Evolutionary conservation across 1,139 yeast genomes (phyloP).

Genomic region (Kodamaea arcana): DNA sequence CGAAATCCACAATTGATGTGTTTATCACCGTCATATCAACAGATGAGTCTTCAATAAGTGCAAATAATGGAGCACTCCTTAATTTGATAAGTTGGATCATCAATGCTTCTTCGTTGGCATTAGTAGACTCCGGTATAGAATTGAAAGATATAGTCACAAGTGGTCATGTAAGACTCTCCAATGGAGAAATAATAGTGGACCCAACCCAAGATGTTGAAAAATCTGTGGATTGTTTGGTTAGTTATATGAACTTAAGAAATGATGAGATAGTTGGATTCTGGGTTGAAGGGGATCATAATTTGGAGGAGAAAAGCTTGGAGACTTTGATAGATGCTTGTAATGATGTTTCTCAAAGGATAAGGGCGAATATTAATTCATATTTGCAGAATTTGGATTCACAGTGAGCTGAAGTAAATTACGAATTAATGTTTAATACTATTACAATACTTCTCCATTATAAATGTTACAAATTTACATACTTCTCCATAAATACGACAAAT

Average conservation of each 20-base stretch:
- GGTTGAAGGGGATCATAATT: conserved; percentile 38
- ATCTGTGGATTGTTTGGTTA: conserved; percentile 39
- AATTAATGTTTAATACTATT: too few relatives aligned
- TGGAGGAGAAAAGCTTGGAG: conserved; percentile 26
- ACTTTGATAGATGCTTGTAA: conserved; percentile 38
- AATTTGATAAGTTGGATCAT: conserved; percentile 43
- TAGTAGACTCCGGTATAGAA: conserved; percentile 82
- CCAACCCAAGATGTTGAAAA: conserved; percentile 14
- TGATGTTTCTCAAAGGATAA: conserved; percentile 37
- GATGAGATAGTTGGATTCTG: conserved; percentile 56
- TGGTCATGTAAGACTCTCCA: conserved; percentile 43
- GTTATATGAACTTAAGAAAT: conserved; percentile 51
- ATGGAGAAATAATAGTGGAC: conserved; percentile 17
- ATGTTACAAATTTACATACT: too few relatives aligned
- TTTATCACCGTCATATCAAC: conserved; percentile 64
- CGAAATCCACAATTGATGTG: conserved; percentile 83
- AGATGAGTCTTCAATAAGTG: conserved; percentile 22
- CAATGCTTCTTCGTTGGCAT: conserved; percentile 65
- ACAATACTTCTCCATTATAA: too few relatives aligned
- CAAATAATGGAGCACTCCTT: conserved; percentile 32
- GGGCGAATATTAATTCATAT: conserved; percentile 42
- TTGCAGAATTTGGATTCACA: conserved; percentile 9
- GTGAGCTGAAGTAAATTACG: conserved; percentile 1
- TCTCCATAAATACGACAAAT: too few relatives aligned
- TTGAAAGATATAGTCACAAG: conserved; percentile 73